Evolutionary conservation across 2,329 filamentous ascomycete genomes (phyloP).

Genomic region (Blumeriella jaapii): DNA sequence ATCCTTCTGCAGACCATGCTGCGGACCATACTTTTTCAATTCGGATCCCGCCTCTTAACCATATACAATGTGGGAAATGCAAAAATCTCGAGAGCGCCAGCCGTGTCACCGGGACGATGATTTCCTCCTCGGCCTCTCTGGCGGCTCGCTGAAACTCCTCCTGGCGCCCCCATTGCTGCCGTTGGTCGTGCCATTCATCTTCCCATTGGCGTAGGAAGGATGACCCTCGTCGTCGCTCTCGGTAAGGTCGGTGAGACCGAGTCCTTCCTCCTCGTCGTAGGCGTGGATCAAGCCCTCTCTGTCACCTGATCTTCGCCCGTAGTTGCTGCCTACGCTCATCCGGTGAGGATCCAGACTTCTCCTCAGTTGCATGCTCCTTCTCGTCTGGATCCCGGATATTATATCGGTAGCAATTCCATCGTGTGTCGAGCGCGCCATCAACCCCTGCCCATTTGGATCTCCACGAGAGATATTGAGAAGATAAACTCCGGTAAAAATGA

Average conservation of each 20-base stretch:
- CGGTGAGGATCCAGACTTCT: constrained; percentile 54
- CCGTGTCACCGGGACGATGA: constrained; percentile 19
- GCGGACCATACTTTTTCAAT: constrained; percentile 6
- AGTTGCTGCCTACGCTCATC: constrained; percentile 49
- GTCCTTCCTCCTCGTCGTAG: constrained; percentile 78
- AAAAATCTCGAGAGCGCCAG: constrained; percentile 7
- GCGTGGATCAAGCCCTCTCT: constrained; percentile 75
- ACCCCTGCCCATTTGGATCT: constrained; percentile 69
- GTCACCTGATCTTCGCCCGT: constrained; percentile 47
- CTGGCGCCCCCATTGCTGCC: constrained; percentile 27
- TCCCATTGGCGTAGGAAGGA: constrained; percentile 19
- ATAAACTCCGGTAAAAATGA: constrained; percentile 93
- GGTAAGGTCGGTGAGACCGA: constrained; percentile 67
- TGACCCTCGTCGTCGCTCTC: constrained; percentile 54
- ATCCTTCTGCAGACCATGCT: constrained; percentile 17
- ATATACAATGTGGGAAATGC: constrained; percentile 18
- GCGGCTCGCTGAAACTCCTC: constrained; percentile 21
- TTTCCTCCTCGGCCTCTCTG: constrained; percentile 17
- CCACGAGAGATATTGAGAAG: constrained; percentile 88
- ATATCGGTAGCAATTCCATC: constrained; percentile 86
- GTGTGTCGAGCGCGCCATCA: constrained; percentile 48
- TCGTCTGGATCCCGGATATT: constrained; percentile 78
- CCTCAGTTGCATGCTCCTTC: constrained; percentile 84
- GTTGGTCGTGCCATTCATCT: constrained; percentile 24
- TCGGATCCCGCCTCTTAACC: constrained; percentile 7